Evolutionary conservation across 2,329 filamentous ascomycete genomes (phyloP), one percentile per base, ranked within the genome.

Genomic region (Colletotrichum agaves): DNA sequence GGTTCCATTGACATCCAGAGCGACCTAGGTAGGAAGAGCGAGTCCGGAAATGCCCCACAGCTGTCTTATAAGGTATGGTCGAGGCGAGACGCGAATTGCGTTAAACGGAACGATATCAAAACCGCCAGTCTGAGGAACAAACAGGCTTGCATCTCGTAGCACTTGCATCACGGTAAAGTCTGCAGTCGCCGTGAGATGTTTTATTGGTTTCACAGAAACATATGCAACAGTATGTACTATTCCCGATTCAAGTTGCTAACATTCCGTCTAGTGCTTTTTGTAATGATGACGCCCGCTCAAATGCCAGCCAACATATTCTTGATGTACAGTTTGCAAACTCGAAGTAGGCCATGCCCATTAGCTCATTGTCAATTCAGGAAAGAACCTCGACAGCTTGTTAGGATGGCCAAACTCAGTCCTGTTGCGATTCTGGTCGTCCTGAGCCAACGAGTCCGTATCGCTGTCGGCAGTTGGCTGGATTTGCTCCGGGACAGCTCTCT

Each of bases 351-450:
- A 33, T 11, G 10, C 13, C 37, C 13, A 15, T 41, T 60, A 70
- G 53, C 63, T 68, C 67, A 71, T 68, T 21, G 69, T 71, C 27
- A 71, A 57, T 23, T 71, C 69, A 11, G 69, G 69, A 27, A 71
- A 71, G 58, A 61, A 71, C 49, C 69, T 68, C 27, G 69, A 70
- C 52, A 71, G 19, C 61, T 71, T 71, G n/a, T 71, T 63, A 21
- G 69, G 69, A 63, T 71, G 67, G 15, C 69, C 69, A 17, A 71
- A 69, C 41, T 69, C 66, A 41, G 62, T 67, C 37, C 66, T 68
- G n/a, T 19, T 49, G 50, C 62, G 67, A 12, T 13, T 60, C 17
- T 67, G 67, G 6, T 63, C 63, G 17, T 70, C 69, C 3, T 56
- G 56, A n/a, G 58, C 44, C 35, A 67, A 49, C 7, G 56, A 64